These are phyloP conservation scores for Entoloma clypeatum DNA, from an alignment of 1,284 basidiomycete genomes.

Conservation along the genomic window DNA sequence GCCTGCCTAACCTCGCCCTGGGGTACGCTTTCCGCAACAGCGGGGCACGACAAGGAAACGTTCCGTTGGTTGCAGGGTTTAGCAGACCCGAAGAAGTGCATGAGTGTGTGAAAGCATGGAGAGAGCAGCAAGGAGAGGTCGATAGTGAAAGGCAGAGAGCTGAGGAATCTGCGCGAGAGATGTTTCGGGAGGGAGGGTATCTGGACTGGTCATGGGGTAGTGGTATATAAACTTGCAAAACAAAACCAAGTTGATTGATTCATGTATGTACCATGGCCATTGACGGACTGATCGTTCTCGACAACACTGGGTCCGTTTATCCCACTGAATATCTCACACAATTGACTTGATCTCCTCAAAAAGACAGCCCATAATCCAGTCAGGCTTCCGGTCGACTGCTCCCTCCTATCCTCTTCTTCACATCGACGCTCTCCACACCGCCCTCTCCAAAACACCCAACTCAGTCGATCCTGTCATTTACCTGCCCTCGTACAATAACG, in stretches of 20 bases:
- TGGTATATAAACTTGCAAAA: slow-evolving; percentile 1
- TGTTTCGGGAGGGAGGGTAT: slow-evolving; percentile 50
- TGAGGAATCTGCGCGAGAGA: slow-evolving; percentile 44
- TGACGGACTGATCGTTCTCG: slow-evolving; percentile 89
- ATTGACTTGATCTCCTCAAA: slow-evolving; percentile 16
- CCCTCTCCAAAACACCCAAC: slow-evolving; percentile 53
- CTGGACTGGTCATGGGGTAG: slow-evolving; percentile 61
- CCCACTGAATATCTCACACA: slow-evolving; percentile 5
- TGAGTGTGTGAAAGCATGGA: slow-evolving; percentile 66
- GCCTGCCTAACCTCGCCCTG: slow-evolving; percentile 67
- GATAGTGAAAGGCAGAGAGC: slow-evolving; percentile 40
- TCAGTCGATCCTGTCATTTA: slow-evolving; percentile 70
- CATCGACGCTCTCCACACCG: slow-evolving; percentile 81
- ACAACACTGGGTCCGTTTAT: slow-evolving; percentile 71
- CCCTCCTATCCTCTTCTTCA: slow-evolving; percentile 81
- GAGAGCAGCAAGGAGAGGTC: slow-evolving; percentile 43
- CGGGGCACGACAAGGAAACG: slow-evolving; percentile 36
- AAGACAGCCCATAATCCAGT: slow-evolving; percentile 87
- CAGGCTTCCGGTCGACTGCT: slow-evolving; percentile 80
- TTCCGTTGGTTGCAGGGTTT: slow-evolving; percentile 77
- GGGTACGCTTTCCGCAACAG: slow-evolving; percentile 66
- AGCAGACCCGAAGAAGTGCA: slow-evolving; percentile 72
- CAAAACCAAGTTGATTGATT: slow-evolving; percentile 11
- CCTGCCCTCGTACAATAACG: slow-evolving; percentile 47
- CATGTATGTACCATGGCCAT: slow-evolving; percentile 56